These are phyloP conservation scores for Exidia glandulosa DNA, from an alignment of 768 basidiomycete species.

Conservation along the genomic window DNA sequence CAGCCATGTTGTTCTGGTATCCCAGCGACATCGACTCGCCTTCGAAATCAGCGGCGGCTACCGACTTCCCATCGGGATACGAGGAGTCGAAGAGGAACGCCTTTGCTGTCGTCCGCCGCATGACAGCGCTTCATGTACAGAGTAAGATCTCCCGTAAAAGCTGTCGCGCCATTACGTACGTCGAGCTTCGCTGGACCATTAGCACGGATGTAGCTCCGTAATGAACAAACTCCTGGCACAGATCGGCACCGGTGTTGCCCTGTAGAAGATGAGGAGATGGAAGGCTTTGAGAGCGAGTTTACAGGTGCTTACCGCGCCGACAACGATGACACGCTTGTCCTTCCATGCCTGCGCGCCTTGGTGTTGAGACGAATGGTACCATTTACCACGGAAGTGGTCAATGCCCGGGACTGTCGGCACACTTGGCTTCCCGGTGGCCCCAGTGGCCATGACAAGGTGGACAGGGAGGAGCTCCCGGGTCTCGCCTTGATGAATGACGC, in stretches of 20 bases:
- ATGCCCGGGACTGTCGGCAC: constrained; percentile 19
- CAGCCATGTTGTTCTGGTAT: neutral
- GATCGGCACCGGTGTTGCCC: constrained; percentile 19
- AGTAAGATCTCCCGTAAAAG: neutral
- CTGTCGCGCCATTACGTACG: neutral
- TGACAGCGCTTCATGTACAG: neutral
- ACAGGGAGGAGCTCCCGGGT: constrained; percentile 22
- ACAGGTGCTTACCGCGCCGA: constrained; percentile 21
- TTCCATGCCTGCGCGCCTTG: constrained; percentile 6
- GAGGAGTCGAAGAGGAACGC: neutral
- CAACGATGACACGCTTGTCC: constrained; percentile 28
- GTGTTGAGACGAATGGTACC: neutral
- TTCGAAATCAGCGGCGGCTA: neutral
- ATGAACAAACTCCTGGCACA: constrained; percentile 21
- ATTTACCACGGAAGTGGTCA: constrained; percentile 20
- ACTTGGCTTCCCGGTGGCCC: constrained; percentile 23
- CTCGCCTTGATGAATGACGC: constrained; percentile 20
- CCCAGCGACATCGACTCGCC: neutral
- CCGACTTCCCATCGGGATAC: neutral
- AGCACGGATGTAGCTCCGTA: neutral
- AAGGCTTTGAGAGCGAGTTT: constrained; percentile 14
- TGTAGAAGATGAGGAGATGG: neutral
- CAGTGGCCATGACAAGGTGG: constrained; percentile 31
- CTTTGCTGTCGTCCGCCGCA: neutral
- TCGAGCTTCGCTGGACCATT: neutral